Conservation (phyloP, 2,329 filamentous ascomycete genomes). For the Fusarium subtropicale region DNA sequence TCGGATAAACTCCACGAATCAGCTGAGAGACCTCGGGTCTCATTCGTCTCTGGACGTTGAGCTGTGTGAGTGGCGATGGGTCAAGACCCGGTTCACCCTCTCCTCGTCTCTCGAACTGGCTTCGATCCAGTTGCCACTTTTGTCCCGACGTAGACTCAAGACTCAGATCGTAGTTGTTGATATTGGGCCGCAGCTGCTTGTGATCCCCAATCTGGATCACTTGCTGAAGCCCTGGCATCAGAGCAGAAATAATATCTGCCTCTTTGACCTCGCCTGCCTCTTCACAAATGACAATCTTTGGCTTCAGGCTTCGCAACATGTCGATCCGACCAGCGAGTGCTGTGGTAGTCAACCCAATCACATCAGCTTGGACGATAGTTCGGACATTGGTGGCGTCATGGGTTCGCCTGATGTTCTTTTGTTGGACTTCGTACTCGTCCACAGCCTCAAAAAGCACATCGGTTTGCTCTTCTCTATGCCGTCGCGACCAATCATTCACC, state of each 20-base stretch:
- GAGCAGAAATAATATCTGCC: constrained; percentile 66
- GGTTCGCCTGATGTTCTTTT: constrained; percentile 1
- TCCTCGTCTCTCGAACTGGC: constrained; percentile 47
- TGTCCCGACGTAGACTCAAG: constrained; percentile 28
- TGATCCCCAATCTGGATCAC: constrained; percentile 73
- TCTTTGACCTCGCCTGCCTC: constrained; percentile 75
- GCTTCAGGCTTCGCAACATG: constrained; percentile 57
- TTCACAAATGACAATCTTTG: constrained; percentile 70
- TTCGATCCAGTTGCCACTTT: constrained; percentile 55
- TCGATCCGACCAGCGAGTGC: constrained; percentile 64
- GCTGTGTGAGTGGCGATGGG: constrained; percentile 49
- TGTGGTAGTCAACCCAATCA: constrained; percentile 70
- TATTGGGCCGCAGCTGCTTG: constrained; percentile 67
- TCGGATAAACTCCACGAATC: constrained; percentile 68
- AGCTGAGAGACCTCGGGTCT: constrained; percentile 70
- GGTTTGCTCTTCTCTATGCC: background rate
- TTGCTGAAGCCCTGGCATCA: constrained; percentile 66
- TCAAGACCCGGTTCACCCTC: constrained; percentile 39
- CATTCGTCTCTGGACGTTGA: constrained; percentile 74
- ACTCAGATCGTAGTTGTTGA: constrained; percentile 63
- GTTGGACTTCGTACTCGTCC: constrained; percentile 1
- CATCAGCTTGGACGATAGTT: constrained; percentile 51
- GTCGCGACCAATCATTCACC: background rate
- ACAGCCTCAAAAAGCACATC: constrained; percentile 1
- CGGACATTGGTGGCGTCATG: constrained; percentile 51